These are phyloP conservation scores for Chlorella sp. DNA, from an alignment of 139 green algal species.

Conservation along the genomic window DNA sequence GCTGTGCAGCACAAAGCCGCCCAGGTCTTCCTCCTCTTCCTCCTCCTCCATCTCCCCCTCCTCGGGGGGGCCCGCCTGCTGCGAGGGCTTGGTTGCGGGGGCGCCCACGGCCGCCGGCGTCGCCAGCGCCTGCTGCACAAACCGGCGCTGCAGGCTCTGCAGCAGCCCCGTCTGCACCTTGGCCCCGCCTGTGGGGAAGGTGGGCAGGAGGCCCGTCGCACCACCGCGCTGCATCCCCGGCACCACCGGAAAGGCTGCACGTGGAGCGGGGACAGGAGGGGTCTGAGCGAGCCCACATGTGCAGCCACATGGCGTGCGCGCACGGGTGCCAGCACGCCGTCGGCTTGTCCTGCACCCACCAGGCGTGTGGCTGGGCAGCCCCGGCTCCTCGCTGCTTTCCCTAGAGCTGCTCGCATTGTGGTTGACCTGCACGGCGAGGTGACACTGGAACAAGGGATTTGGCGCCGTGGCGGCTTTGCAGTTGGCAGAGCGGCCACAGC, in stretches of 20 bases:
- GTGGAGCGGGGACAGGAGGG: background rate
- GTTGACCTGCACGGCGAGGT: no score
- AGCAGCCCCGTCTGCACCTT: constrained; percentile 26
- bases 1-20: constrained; percentile 38
- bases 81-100: background rate
- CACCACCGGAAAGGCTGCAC: background rate
- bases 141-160: constrained; percentile 40
- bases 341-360: no score
- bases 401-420: no score
- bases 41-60: background rate
- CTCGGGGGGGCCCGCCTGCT: background rate
- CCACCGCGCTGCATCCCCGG: background rate
- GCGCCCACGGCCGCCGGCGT: constrained; percentile 12
- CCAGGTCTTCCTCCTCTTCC: constrained; percentile 27
- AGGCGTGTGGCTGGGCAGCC: constrained; percentile 16
- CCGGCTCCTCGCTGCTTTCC: constrained; percentile 19
- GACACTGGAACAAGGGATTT: no score
- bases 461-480: no score
- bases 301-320: background rate
- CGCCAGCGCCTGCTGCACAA: constrained; percentile 33
- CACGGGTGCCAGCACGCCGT: background rate
- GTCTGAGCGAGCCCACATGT: background rate
- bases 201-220: background rate
- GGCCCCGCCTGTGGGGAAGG: background rate
- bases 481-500: no score